Percentiles rank a stretch among this genome's conserved stretches.
Conservation (phyloP, 352 stramenopile genomes). For the Phytophthora megakarya region DNA sequence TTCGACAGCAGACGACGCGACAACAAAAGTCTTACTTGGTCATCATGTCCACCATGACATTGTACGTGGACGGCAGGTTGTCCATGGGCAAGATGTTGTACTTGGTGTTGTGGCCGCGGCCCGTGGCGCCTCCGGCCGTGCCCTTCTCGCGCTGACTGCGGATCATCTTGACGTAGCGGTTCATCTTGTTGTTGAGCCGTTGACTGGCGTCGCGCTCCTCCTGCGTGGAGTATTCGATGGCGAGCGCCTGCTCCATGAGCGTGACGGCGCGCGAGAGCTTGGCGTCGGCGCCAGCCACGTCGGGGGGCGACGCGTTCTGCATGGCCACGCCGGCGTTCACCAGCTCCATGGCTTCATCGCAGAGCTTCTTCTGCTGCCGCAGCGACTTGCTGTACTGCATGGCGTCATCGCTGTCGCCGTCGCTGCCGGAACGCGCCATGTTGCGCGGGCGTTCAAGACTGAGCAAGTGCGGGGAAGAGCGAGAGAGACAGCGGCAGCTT, state of each 20-base stretch:
- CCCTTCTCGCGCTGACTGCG: constrained; percentile 74
- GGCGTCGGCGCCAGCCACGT: constrained; percentile 54
- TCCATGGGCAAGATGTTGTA: constrained; percentile 81
- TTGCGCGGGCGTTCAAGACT: constrained; percentile 44
- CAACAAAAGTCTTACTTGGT: constrained; percentile 39
- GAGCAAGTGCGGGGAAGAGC: constrained; percentile 5
- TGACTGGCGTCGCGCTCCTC: constrained; percentile 77
- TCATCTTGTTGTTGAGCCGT: constrained; percentile 85
- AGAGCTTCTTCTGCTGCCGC: constrained; percentile 76
- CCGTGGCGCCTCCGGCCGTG: constrained; percentile 30
- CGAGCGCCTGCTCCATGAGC: constrained; percentile 80
- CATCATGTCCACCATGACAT: constrained; percentile 58
- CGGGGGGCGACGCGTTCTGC: constrained; percentile 69
- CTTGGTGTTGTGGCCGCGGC: constrained; percentile 48
- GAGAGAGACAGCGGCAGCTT: constrained; percentile 28
- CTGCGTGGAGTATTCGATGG: constrained; percentile 72
- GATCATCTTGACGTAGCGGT: constrained; percentile 89
- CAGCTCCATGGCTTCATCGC: constrained; percentile 81
- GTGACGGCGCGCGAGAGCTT: constrained; percentile 73
- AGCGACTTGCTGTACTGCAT: constrained; percentile 65
- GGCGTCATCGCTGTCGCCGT: constrained; percentile 65
- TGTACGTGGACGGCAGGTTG: constrained; percentile 68
- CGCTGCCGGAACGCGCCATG: constrained; percentile 57
- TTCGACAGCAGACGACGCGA: neutral
- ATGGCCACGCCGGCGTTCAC: constrained; percentile 82